phyloP scores from a whole-genome alignment of 345 rosid genomes.

The Sapria himalayana region DNA sequence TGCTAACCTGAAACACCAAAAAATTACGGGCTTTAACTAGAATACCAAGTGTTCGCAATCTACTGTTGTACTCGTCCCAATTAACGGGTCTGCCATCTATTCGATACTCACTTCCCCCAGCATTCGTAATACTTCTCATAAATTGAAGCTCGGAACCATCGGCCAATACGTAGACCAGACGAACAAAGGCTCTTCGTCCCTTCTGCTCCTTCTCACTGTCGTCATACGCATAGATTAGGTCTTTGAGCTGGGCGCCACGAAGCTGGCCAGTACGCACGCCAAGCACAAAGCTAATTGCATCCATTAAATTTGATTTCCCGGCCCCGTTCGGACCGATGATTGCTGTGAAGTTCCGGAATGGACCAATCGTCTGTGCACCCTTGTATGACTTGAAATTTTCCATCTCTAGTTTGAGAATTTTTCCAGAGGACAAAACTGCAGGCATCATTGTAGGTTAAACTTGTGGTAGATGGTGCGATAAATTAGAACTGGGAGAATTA shows the following conservation, averaged over 20 bases:
- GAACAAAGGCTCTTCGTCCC: slow-evolving; percentile 71
- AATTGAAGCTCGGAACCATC: slow-evolving; percentile 58
- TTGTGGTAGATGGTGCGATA: too few species aligned
- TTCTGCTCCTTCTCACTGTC: slow-evolving; percentile 82
- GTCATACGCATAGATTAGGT: slow-evolving; percentile 79
- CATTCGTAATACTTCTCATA: slow-evolving; percentile 44
- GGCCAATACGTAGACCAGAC: slow-evolving; percentile 49
- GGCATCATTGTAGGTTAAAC: slow-evolving; percentile 63
- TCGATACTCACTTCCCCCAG: slow-evolving; percentile 83
- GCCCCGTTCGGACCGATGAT: slow-evolving; percentile 96
- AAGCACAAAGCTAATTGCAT: slow-evolving; percentile 92
- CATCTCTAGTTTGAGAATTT: slow-evolving; percentile 56
- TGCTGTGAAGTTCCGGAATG: slow-evolving; percentile 92
- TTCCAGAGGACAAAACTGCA: slow-evolving; percentile 39
- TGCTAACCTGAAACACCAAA: slow-evolving; percentile 90
- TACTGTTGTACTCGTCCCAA: slow-evolving; percentile 71
- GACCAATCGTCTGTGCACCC: slow-evolving; percentile 67
- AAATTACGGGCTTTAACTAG: slow-evolving; percentile 95
- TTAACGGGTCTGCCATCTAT: slow-evolving; percentile 54
- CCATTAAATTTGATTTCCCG: slow-evolving; percentile 95
- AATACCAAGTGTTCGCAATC: slow-evolving; percentile 62
- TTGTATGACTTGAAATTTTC: slow-evolving; percentile 98
- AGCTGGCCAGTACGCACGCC: slow-evolving; percentile 95
- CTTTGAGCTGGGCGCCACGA: slow-evolving; percentile 90
- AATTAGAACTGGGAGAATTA: too few species aligned